phyloP scores from a whole-genome alignment of 331 rosid species.

The Quercus lobata region DNA sequence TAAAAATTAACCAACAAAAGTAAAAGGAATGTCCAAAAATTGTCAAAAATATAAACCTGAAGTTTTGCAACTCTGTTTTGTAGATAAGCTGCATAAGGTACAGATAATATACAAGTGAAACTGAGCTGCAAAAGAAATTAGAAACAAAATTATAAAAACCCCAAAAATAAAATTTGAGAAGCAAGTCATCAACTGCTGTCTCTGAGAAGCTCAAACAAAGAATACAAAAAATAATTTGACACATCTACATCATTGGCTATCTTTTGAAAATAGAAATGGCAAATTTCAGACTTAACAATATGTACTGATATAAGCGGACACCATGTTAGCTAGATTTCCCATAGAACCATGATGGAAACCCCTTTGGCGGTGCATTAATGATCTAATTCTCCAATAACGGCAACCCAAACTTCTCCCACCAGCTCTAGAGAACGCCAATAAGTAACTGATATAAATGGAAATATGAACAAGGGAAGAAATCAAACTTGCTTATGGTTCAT shows the following conservation, averaged over 20 bases:
- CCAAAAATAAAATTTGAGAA: not conserved
- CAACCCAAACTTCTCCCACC: no score
- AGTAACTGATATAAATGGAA: no score
- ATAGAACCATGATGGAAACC: no score
- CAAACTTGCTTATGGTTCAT: no score
- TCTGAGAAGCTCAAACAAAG: not conserved
- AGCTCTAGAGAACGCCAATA: no score
- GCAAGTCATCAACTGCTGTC: not conserved
- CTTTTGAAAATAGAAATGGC: not conserved
- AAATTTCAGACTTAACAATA: not conserved
- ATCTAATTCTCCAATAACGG: no score
- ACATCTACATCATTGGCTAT: not conserved
- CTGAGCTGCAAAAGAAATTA: slow-evolving; percentile 51
- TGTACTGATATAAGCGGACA: no score
- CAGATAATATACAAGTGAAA: slow-evolving; percentile 46
- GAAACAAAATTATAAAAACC: not conserved
- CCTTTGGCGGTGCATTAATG: no score
- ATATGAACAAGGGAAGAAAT: no score
- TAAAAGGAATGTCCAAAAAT: not conserved
- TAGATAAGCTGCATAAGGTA: slow-evolving; percentile 51
- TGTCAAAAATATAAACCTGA: slow-evolving; percentile 42
- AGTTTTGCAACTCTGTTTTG: slow-evolving; percentile 49
- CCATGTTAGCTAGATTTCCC: no score
- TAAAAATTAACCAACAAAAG: not conserved
- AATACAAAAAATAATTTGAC: not conserved